These are phyloP conservation scores for Aureococcus anophagefferens DNA, from an alignment of 108 stramenopile genomes.

Conservation along the genomic window DNA sequence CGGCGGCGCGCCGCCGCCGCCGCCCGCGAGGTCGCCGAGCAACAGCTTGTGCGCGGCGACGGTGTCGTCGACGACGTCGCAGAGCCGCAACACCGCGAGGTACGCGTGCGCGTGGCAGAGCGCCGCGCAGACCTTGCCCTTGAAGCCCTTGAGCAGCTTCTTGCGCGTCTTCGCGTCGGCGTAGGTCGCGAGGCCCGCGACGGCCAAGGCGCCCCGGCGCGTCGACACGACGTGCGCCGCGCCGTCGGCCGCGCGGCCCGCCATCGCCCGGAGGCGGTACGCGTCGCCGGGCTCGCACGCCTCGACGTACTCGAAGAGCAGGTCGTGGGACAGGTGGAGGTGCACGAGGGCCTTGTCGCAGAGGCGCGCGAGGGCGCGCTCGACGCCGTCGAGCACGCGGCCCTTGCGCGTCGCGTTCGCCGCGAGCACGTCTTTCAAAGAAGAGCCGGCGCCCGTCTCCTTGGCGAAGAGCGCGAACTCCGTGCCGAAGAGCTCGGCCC, in stretches of 20 bases:
- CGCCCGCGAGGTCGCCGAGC: not conserved
- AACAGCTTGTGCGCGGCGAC: not conserved
- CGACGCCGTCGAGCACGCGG: not conserved
- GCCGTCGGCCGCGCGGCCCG: not conserved
- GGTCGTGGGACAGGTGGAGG: slow-evolving; percentile 1
- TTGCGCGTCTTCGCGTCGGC: slow-evolving; percentile 15
- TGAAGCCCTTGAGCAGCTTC: not conserved
- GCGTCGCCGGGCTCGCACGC: not conserved
- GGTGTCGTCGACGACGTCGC: slow-evolving; percentile 18
- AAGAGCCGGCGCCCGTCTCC: not conserved
- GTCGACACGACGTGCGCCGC: slow-evolving; percentile 11
- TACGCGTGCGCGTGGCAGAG: slow-evolving; percentile 4
- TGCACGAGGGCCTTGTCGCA: not conserved
- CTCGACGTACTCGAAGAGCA: slow-evolving; percentile 5
- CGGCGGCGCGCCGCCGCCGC: too few species aligned
- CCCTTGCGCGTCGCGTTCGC: not conserved
- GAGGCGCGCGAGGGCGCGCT: not conserved
- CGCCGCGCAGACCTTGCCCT: not conserved
- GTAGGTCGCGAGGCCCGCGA: not conserved
- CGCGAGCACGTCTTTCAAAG: not conserved
- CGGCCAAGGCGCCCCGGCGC: not conserved
- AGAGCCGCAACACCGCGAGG: slow-evolving; percentile 4
- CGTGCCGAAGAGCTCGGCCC: not conserved
- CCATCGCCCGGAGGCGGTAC: not conserved
- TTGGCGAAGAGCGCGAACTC: not conserved